Base-by-base conservation (phyloP, 164 flowering plant genomes). In the Magnolia changhungtana region DNA sequence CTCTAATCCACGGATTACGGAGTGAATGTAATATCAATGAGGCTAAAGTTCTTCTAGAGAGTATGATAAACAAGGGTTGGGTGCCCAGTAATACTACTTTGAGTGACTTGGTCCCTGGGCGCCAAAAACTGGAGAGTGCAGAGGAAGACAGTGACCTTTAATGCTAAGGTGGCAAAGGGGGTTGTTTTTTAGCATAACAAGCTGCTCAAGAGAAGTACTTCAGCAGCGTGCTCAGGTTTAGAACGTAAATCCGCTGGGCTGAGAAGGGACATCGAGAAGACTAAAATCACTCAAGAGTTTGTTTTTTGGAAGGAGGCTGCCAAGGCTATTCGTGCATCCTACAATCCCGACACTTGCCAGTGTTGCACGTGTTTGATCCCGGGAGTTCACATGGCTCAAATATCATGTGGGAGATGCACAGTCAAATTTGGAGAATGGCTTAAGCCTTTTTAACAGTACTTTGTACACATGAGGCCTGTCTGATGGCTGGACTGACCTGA, bases 51-150 rank as follows among this genome's bases (percentile, higher is more conserved):
- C 70, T 88, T 70, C 61, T 81, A 37, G 73, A 72, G 55, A 58
- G 55, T 27, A 81, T 86, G 88, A 68, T 77, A 64, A 69, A 75
- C 76, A 80, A 77, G 69, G 86, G 84, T 20, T 86, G 87, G 87
- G 73, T 85, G 74, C 79, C 86, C 19, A 59, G 71, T 37, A 76
- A 84, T 61, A 78, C 80, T 16, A 78, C 75, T 61, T 74, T 84
- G 58, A 80, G 63, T 68, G 88, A 82, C 71, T 80, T 86, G 20
- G 61, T 83, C 8, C 67, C 64, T 52, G 9, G 72, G 51, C 23
- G 13, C 7, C 29, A 14, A 18, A 37, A 66, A 67, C 10, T 20
- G 8, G 71, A 19, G 13, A 55, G 1, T 55, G n/a, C 50, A 2
- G 72, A 31, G 66, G 63, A 68, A 63, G 29, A 11, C 14, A 18